These are phyloP conservation scores for Parastagonospora avenae DNA, from an alignment of 2,329 filamentous ascomycete genomes.

Conservation along the genomic window DNA sequence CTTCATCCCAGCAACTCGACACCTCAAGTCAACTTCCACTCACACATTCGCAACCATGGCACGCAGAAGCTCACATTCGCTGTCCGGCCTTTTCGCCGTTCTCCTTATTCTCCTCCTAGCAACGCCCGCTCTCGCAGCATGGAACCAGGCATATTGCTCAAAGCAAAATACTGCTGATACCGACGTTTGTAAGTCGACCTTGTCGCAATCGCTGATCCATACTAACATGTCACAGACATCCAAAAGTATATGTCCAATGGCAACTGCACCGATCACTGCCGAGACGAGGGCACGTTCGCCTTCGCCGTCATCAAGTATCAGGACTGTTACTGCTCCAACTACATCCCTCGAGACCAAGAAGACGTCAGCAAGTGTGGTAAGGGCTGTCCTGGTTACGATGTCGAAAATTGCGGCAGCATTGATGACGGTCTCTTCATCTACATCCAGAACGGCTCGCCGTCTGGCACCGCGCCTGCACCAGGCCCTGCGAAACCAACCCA, in stretches of 20 bases:
- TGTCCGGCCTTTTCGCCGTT: conserved; percentile 23
- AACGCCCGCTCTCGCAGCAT: conserved; percentile 18
- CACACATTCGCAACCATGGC: conserved; percentile 19
- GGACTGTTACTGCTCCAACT: conserved; percentile 77
- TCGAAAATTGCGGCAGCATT: conserved; percentile 68
- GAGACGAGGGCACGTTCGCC: conserved; percentile 55
- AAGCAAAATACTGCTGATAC: conserved; percentile 49
- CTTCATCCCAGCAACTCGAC: conserved; percentile 5
- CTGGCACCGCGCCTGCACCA: conserved; percentile 61
- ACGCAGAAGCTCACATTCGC: conserved; percentile 7
- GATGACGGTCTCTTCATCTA: conserved; percentile 66
- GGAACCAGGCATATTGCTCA: conserved; percentile 50
- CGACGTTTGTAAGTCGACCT: conserved; percentile 38
- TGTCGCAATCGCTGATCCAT: not conserved
- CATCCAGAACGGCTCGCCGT: conserved; percentile 58
- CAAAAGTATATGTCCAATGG: conserved; percentile 68
- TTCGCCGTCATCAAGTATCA: conserved; percentile 70
- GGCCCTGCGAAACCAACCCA: conserved; percentile 32
- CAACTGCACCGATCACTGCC: conserved; percentile 67
- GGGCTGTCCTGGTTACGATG: conserved; percentile 70
- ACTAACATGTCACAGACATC: conserved; percentile 19
- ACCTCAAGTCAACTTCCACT: not conserved
- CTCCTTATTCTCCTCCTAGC: conserved; percentile 22
- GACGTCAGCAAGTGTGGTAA: conserved; percentile 57
- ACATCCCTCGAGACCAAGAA: conserved; percentile 58